Percentiles rank a stretch among this genome's conserved stretches.
These are phyloP conservation scores for Vaccinium darrowii DNA, from an alignment of 148 eudicot species.

Conservation along the genomic window DNA sequence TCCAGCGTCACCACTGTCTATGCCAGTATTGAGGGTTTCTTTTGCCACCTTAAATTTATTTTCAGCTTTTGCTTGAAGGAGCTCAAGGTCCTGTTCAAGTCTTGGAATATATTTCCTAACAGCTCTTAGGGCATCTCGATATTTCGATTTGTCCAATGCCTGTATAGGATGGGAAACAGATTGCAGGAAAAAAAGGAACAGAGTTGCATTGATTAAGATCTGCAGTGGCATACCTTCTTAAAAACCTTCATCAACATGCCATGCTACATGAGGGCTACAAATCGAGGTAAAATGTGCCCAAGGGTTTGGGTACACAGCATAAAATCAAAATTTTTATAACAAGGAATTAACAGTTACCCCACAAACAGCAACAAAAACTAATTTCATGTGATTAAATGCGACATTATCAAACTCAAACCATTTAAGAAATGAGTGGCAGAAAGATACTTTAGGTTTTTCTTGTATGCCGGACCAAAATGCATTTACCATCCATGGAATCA, in stretches of 20 bases:
- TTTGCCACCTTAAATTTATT: constrained; percentile 25
- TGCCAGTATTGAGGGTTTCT: constrained; percentile 24
- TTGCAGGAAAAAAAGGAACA: not conserved
- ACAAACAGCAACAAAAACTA: not conserved
- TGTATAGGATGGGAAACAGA: constrained; percentile 18
- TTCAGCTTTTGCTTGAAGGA: constrained; percentile 57
- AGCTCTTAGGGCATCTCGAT: constrained; percentile 75
- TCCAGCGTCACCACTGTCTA: constrained; percentile 18
- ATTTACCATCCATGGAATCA: not conserved
- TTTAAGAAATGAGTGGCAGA: not conserved
- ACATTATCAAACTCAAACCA: not conserved
- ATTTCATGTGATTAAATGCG: not conserved
- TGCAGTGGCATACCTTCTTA: not conserved
- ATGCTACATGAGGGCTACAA: not conserved
- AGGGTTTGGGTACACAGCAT: not conserved
- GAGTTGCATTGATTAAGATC: not conserved
- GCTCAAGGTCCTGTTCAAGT: constrained; percentile 77
- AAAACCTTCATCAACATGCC: not conserved
- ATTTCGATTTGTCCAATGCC: constrained; percentile 93
- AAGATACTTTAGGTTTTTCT: not conserved
- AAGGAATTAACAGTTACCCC: not conserved
- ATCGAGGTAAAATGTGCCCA: not conserved
- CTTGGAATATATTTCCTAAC: constrained; percentile 77
- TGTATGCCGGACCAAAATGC: not conserved
- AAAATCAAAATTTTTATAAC: not conserved